Base-by-base conservation (phyloP, 352 stramenopile species). In the Pythium biforme region DNA sequence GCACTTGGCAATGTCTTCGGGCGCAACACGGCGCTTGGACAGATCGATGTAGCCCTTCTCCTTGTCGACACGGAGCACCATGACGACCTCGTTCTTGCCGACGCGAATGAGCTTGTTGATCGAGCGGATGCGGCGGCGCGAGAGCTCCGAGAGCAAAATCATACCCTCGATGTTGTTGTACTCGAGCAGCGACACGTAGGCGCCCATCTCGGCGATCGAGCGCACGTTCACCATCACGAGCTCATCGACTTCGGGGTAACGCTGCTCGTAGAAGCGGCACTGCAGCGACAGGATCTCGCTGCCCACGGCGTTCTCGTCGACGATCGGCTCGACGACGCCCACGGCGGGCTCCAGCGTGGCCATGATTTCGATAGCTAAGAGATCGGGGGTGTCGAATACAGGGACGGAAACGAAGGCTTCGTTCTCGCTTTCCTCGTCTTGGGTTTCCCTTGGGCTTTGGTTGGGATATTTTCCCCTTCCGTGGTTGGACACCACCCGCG, bases 11-110 rank as follows among this genome's bases (percentile, higher is more conserved):
- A 99, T 98, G 75, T 99, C 98, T 75, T 99, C 98, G 1, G 97
- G 96, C 37, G 91, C 97, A n/a, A 99, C 98, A 59, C 97, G 94
- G 52, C 98, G 94, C 79, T 99, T 99, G 47, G 91, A 99, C 57
- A 99, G 76, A 92, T 99, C 98, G 74, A 99, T 99, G 86, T 99
- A 99, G 25, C 98, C 95, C 86, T 99, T 99, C 68, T 99, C 97
- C 76, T 99, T 98, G 81, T 99, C 98, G 11, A 99, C 98, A 85
- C 98, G 94, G 43, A 99, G 80, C 47, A 99, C 98, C 96, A 99
- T 99, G 33, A 98, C 97, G 50, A 99, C 96, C 81, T 99, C 98
- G 74, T 99, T 99, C 67, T 98, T 97, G 64, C 98, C 97, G n/a
- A 99, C 97, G 33, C 97, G 93, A 68, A 99, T 99, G 26, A 99